Evolutionary conservation across 148 eudicot species (phyloP).

Genomic region (Nepenthes gracilis): DNA sequence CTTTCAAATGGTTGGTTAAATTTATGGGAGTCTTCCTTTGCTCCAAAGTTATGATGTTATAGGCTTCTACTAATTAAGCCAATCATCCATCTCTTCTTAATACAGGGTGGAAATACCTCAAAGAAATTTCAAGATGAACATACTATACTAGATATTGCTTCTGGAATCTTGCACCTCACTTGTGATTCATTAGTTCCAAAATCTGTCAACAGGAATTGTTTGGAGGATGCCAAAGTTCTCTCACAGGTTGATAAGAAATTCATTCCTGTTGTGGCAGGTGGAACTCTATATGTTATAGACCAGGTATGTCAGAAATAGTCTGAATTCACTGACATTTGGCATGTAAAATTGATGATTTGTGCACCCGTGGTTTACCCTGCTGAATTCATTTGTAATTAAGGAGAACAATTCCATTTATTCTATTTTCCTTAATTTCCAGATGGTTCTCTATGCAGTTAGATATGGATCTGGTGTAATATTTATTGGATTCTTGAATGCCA

Average conservation of each 20-base stretch:
- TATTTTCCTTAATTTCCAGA: too few relatives aligned
- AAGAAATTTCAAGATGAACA: slow-evolving; percentile 22
- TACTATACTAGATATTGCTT: slow-evolving; percentile 54
- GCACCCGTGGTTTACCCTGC: too few relatives aligned
- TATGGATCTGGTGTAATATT: too few relatives aligned
- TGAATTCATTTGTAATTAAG: too few relatives aligned
- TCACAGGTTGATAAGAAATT: slow-evolving; percentile 85
- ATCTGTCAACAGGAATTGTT: slow-evolving; percentile 46
- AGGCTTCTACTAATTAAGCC: not conserved
- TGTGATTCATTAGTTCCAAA: slow-evolving; percentile 73
- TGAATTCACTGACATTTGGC: not conserved
- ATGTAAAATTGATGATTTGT: not conserved
- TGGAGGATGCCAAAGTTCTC: slow-evolving; percentile 68
- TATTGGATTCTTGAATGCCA: too few relatives aligned
- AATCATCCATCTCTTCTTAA: not conserved
- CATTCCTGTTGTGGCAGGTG: slow-evolving; percentile 80
- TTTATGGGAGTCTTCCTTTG: not conserved
- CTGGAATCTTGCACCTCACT: slow-evolving; percentile 52
- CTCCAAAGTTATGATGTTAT: not conserved
- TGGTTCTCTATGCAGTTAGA: too few relatives aligned
- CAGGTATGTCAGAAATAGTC: slow-evolving; percentile 37
- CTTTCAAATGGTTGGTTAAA: slow-evolving; percentile 17
- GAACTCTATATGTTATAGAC: slow-evolving; percentile 72
- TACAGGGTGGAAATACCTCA: slow-evolving; percentile 35
- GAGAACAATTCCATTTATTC: too few relatives aligned